Evolutionary conservation across 2,329 filamentous ascomycete genomes (phyloP).

Genomic region (Aspergillus fischeri): DNA sequence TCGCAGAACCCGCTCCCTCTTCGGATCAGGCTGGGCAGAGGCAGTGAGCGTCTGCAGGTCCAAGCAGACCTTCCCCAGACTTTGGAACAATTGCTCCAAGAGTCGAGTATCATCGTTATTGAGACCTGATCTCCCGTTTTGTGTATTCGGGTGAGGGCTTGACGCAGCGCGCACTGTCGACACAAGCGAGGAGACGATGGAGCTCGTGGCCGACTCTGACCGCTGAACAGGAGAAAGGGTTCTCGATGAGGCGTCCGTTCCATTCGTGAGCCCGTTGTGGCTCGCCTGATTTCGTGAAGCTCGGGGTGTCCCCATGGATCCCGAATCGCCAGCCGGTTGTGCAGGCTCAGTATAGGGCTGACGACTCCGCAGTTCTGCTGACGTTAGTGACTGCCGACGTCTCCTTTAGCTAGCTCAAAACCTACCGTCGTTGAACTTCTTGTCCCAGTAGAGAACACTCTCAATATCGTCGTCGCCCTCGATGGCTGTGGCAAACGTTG

Average conservation of each 20-base stretch:
- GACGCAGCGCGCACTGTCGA: slow-evolving; percentile 36
- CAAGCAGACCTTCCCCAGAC: slow-evolving; percentile 47
- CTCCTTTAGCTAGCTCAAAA: not conserved
- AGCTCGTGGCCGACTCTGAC: slow-evolving; percentile 25
- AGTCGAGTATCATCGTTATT: slow-evolving; percentile 55
- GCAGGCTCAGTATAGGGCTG: slow-evolving; percentile 13
- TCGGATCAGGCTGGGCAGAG: slow-evolving; percentile 53
- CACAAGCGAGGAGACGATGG: slow-evolving; percentile 33
- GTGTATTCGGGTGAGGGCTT: slow-evolving; percentile 21
- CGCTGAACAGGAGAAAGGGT: slow-evolving; percentile 26
- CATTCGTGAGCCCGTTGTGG: not conserved
- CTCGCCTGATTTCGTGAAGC: slow-evolving; percentile 13
- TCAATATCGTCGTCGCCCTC: slow-evolving; percentile 48
- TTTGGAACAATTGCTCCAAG: slow-evolving; percentile 52
- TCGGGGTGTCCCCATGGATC: slow-evolving; percentile 21
- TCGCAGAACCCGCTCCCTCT: slow-evolving; percentile 60
- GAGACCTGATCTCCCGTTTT: slow-evolving; percentile 27
- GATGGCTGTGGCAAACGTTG: slow-evolving; percentile 61
- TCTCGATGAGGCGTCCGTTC: not conserved
- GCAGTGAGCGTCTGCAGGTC: slow-evolving; percentile 45
- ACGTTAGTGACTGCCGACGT: not conserved
- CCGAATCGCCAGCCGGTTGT: not conserved
- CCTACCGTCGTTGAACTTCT: slow-evolving; percentile 33
- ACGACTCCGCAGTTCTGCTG: slow-evolving; percentile 24
- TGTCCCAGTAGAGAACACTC: slow-evolving; percentile 37